These are phyloP conservation scores for Moesziomyces parantarcticus DNA, from an alignment of 1,284 basidiomycete genomes.

Conservation along the genomic window DNA sequence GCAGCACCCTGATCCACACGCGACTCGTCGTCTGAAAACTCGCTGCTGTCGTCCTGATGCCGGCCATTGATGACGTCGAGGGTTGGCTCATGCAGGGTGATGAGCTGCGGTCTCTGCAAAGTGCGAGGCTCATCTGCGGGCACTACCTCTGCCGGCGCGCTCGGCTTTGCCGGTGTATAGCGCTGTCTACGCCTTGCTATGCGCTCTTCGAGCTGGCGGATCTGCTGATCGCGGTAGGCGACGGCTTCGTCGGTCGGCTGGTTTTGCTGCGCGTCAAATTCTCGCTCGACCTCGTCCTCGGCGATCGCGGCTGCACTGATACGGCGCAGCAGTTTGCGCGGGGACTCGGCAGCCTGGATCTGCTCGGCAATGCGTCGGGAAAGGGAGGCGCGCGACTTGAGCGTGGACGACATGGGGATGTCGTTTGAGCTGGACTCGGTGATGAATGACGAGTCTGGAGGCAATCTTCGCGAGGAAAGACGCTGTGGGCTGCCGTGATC, in stretches of 20 bases:
- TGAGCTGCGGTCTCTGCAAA: constrained; percentile 31
- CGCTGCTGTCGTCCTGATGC: not conserved
- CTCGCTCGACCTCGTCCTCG: constrained; percentile 43
- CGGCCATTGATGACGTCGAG: constrained; percentile 16
- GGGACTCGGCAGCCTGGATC: constrained; percentile 37
- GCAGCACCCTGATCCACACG: constrained; percentile 12
- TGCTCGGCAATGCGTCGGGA: constrained; percentile 32
- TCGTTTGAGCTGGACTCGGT: constrained; percentile 33
- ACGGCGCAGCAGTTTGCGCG: constrained; percentile 51
- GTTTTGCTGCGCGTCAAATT: constrained; percentile 27
- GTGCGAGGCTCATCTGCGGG: constrained; percentile 13
- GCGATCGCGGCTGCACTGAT: constrained; percentile 54
- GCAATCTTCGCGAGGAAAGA: constrained; percentile 28
- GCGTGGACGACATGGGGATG: constrained; percentile 45
- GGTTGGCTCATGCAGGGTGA: constrained; percentile 47
- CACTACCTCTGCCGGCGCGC: not conserved
- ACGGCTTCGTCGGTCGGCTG: constrained; percentile 20
- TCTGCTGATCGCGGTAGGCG: constrained; percentile 39
- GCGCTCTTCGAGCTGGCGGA: constrained; percentile 41
- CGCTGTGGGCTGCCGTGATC: constrained; percentile 42
- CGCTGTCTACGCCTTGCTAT: constrained; percentile 30
- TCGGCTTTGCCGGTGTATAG: constrained; percentile 16
- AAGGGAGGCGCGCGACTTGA: constrained; percentile 38
- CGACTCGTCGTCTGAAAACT: constrained; percentile 16
- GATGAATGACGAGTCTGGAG: constrained; percentile 34